Evolutionary conservation across 257 asterid species (phyloP), one percentile per base, ranked within the genome.

Genomic region (Agastache rugosa): DNA sequence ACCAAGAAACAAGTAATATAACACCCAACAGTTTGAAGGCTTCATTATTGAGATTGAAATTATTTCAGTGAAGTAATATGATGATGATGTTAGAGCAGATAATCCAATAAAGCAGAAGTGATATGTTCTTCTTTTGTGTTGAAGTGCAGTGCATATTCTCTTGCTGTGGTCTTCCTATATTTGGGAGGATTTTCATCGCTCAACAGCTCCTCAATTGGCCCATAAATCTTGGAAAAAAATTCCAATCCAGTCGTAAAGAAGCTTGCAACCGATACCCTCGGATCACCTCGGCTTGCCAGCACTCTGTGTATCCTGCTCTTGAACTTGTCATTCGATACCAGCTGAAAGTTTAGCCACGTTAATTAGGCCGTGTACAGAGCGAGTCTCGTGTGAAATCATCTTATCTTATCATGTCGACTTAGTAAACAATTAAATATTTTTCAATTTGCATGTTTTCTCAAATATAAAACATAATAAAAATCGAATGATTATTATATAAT

Each of bases 101-200:
- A 53, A 19, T 53, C 59, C 59, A 53, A 53, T 19, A 53, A 19
- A 53, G 59, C 59, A 53, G 59, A 53, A 53, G 27, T 53, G 14
- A 53, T 19, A 2, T 53, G 59, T 53, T 53, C 27, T 20, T 17
- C 14, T 53, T 53, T 53, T 7, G 59, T 53, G 59, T 53, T 53
- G 59, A 53, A 53, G 29, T 19, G 27, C 25, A 53, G 27, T 19
- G 59, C 19, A 20, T 53, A 53, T 9, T 53, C 59, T 53, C 59
- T 53, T 0, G 59, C 59, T 2, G 59, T 53, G 59, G 59, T 53
- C 14, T 17, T 53, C 29, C 59, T 53, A 53, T 53, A 53, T 9
- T 53, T 53, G 27, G 59, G 27, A 53, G 59, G 59, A 19, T 53
- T 53, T 0, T 53, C 59, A 8, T 53, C 59, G 14, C 23, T n/a